These are phyloP conservation scores for Vicia villosa DNA, from an alignment of 306 rosid genomes.

Conservation along the genomic window DNA sequence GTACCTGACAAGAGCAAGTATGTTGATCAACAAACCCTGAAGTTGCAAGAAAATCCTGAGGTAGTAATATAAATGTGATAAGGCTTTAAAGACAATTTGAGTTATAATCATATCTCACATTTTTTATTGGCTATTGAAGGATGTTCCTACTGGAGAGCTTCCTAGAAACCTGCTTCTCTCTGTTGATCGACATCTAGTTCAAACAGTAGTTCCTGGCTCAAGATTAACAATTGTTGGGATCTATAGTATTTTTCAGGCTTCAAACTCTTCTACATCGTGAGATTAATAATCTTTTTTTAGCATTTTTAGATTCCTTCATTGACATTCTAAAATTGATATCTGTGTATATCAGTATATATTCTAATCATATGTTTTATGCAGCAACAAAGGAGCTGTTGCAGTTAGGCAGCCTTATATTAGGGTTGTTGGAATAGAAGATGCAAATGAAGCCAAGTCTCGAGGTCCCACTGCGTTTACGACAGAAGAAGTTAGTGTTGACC, in stretches of 20 bases:
- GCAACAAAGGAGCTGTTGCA: slow-evolving; percentile 97
- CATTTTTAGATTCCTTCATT: slow-evolving; percentile 8
- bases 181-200: slow-evolving; percentile 97
- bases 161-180: slow-evolving; percentile 97
- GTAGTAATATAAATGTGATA: slow-evolving; percentile 41
- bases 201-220: slow-evolving; percentile 94
- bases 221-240: slow-evolving; percentile 93
- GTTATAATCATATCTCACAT: slow-evolving; percentile 18
- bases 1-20: slow-evolving; percentile 94
- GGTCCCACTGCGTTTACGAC: slow-evolving; percentile 69
- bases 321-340: not conserved
- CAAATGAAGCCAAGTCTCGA: slow-evolving; percentile 70
- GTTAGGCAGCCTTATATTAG: slow-evolving; percentile 93
- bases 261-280: slow-evolving; percentile 80
- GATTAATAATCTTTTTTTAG: slow-evolving; percentile 32
- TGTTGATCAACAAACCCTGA: slow-evolving; percentile 95
- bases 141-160: slow-evolving; percentile 98
- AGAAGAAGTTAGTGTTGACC: slow-evolving; percentile 66
- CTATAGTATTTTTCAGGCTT: slow-evolving; percentile 88
- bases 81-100: not conserved
- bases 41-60: slow-evolving; percentile 97
- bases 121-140: slow-evolving; percentile 58
- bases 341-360: slow-evolving; percentile 6
- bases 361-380: slow-evolving; percentile 43
- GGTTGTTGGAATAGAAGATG: slow-evolving; percentile 91